phyloP scores from a whole-genome alignment of 2,329 filamentous ascomycete genomes.

The Pseudogymnoascus pannorum region DNA sequence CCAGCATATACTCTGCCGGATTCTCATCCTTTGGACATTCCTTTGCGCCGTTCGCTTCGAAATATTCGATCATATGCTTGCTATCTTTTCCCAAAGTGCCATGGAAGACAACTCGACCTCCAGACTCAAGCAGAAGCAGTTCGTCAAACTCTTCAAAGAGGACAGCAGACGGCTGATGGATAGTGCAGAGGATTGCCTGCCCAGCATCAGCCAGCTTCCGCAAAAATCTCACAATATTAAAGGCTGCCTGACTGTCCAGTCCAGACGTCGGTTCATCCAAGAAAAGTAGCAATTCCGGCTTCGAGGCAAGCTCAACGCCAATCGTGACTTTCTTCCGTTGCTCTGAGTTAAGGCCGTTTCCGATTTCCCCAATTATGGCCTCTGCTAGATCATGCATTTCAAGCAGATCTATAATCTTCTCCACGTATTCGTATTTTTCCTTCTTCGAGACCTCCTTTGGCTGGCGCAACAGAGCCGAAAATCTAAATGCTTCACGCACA shows the following conservation, averaged over 20 bases:
- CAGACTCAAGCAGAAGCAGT: slow-evolving; percentile 67
- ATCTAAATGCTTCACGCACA: slow-evolving; percentile 55
- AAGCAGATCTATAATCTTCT: slow-evolving; percentile 60
- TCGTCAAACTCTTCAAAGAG: slow-evolving; percentile 84
- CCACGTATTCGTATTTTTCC: slow-evolving; percentile 62
- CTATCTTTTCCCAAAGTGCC: slow-evolving; percentile 68
- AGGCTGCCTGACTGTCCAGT: slow-evolving; percentile 82
- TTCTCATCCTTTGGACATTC: slow-evolving; percentile 61
- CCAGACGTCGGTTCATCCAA: slow-evolving; percentile 90
- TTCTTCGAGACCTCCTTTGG: slow-evolving; percentile 43
- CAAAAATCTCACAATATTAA: slow-evolving; percentile 77
- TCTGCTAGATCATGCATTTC: slow-evolving; percentile 75
- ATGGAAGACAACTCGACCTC: slow-evolving; percentile 71
- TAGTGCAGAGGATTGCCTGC: slow-evolving; percentile 89
- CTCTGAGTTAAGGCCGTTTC: slow-evolving; percentile 68
- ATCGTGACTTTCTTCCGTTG: slow-evolving; percentile 74
- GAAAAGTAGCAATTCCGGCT: slow-evolving; percentile 79
- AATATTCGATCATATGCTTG: slow-evolving; percentile 59
- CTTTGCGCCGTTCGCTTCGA: slow-evolving; percentile 60
- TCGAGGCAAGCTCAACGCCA: slow-evolving; percentile 84
- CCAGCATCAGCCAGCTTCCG: slow-evolving; percentile 82
- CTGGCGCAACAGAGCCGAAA: slow-evolving; percentile 55
- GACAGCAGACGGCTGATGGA: slow-evolving; percentile 87
- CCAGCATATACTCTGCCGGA: slow-evolving; percentile 71
- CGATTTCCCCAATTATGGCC: slow-evolving; percentile 78